These are phyloP conservation scores for Cornus kousa DNA, from an alignment of 148 eudicot genomes.

Conservation along the genomic window DNA sequence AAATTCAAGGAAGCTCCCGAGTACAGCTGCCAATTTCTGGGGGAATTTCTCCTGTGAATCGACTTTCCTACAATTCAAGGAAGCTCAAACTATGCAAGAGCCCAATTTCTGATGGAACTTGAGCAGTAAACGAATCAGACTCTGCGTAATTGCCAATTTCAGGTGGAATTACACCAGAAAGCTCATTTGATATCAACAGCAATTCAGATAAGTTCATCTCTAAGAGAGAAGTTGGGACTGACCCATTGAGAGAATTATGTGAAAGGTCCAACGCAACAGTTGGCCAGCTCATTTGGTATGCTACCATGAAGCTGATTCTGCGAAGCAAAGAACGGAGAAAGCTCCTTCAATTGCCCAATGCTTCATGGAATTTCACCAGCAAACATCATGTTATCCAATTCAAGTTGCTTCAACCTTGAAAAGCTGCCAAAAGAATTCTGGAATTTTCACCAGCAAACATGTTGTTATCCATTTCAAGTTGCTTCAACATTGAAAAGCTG, in stretches of 20 bases:
- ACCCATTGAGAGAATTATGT: conserved; percentile 30
- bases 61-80: too few species aligned
- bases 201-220: conserved; percentile 30
- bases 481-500: conserved; percentile 26
- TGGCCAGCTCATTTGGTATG: conserved; percentile 29
- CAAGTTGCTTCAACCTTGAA: conserved; percentile 30
- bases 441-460: conserved; percentile 30
- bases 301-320: conserved; percentile 35
- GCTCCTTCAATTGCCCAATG: conserved; percentile 32
- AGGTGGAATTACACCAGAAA: too few species aligned
- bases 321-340: conserved; percentile 34
- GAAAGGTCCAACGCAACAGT: conserved; percentile 35
- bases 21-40: too few species aligned
- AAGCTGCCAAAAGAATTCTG: conserved; percentile 23
- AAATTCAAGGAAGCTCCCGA: too few species aligned
- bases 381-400: conserved; percentile 33
- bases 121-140: background rate
- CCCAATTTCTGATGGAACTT: too few species aligned
- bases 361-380: conserved; percentile 29
- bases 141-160: too few species aligned
- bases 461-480: conserved; percentile 39
- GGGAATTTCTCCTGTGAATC: too few species aligned
- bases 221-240: conserved; percentile 27
- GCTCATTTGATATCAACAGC: conserved; percentile 27
- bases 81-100: too few species aligned